phyloP scores from a whole-genome alignment of 768 basidiomycete genomes.

The Lactarius vividus region DNA sequence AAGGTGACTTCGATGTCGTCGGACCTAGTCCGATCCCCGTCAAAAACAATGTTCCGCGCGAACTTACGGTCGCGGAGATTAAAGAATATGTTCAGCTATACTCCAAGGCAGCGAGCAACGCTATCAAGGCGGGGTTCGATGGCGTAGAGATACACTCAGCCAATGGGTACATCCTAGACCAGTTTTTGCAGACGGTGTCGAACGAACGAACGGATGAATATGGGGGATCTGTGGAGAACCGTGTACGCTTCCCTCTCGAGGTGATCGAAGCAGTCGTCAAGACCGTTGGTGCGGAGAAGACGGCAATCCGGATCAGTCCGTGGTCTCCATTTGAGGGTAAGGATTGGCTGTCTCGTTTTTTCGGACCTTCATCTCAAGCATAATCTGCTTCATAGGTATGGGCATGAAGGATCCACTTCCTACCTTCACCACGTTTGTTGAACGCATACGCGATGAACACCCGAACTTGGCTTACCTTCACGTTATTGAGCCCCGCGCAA shows the following conservation, averaged over 20 bases:
- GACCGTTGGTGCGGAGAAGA: constrained; percentile 40
- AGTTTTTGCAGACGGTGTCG: constrained; percentile 37
- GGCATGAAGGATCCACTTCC: constrained; percentile 20
- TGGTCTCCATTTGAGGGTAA: constrained; percentile 35
- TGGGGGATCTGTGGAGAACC: constrained; percentile 46
- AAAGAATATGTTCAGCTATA: constrained; percentile 31
- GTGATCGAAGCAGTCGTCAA: constrained; percentile 37
- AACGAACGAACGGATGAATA: constrained; percentile 46
- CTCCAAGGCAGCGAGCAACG: constrained; percentile 37
- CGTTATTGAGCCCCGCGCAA: not conserved
- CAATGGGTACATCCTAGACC: constrained; percentile 35
- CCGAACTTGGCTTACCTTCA: constrained; percentile 19
- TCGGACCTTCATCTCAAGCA: too few relatives aligned
- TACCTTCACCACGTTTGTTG: constrained; percentile 3
- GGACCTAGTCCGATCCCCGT: constrained; percentile 36
- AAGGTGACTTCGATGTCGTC: constrained; percentile 32
- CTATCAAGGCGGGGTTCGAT: constrained; percentile 43
- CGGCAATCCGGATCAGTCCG: constrained; percentile 40
- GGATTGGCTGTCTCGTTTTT: not conserved
- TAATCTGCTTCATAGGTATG: constrained; percentile 8
- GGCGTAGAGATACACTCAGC: constrained; percentile 39
- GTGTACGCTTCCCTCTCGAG: constrained; percentile 41
- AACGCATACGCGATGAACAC: constrained; percentile 7
- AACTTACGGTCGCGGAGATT: constrained; percentile 32
- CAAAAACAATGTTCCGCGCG: constrained; percentile 32